Conservation (phyloP, 257 asterid species). For the Gentiana macrophylla region DNA sequence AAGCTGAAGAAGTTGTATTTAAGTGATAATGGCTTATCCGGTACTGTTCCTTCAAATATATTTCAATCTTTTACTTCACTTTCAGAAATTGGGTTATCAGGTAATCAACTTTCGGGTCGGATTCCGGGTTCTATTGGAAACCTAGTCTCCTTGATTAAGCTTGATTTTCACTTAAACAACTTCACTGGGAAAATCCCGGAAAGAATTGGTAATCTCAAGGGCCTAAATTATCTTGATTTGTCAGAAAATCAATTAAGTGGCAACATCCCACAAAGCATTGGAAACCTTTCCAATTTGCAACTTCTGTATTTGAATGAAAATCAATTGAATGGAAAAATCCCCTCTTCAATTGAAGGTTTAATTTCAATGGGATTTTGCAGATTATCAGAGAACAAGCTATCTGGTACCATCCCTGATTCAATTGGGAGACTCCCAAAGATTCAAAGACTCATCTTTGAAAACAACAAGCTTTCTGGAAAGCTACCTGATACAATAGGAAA, state of each 20-base stretch:
- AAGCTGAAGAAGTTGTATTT: slow-evolving; percentile 25
- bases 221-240: slow-evolving; percentile 27
- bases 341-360: slow-evolving; percentile 38
- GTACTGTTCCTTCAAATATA: slow-evolving; percentile 25
- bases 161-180: slow-evolving; percentile 35
- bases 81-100: slow-evolving; percentile 24
- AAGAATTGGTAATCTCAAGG: slow-evolving; percentile 29
- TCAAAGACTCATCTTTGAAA: slow-evolving; percentile 32
- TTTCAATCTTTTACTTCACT: slow-evolving; percentile 26
- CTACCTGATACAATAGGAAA: slow-evolving; percentile 46
- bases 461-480: slow-evolving; percentile 45
- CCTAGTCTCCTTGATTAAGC: slow-evolving; percentile 19
- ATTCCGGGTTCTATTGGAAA: slow-evolving; percentile 41
- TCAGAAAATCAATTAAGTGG: slow-evolving; percentile 36
- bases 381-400: slow-evolving; percentile 36
- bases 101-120: slow-evolving; percentile 34
- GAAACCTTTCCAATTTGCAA: slow-evolving; percentile 21
- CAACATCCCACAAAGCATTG: slow-evolving; percentile 38
- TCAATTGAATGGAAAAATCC: slow-evolving; percentile 39
- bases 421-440: slow-evolving; percentile 28
- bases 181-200: slow-evolving; percentile 40
- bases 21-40: slow-evolving; percentile 30
- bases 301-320: slow-evolving; percentile 26
- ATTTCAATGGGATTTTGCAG: slow-evolving; percentile 25
- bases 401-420: slow-evolving; percentile 44